phyloP scores from a whole-genome alignment of 176 grass and related monocot species.

The Alloteropsis semialata region DNA sequence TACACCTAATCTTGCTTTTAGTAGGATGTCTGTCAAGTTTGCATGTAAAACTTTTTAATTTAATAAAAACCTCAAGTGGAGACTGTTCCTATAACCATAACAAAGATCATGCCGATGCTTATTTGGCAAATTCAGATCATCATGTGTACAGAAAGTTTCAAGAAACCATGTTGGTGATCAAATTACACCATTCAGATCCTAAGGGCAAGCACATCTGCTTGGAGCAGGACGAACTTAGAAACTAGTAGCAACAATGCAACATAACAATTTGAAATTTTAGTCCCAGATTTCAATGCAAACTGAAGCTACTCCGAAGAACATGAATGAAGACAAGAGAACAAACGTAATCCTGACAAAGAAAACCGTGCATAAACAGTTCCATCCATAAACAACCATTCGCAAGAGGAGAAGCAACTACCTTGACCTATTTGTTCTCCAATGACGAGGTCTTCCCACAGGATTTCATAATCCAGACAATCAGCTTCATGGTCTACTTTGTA shows the following conservation, averaged over 20 bases:
- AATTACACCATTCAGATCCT: conserved; percentile 5
- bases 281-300: conserved; percentile 12
- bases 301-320: background rate
- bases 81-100: conserved; percentile 3
- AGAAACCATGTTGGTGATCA: background rate
- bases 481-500: conserved; percentile 83
- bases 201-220: conserved; percentile 9
- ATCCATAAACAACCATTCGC: background rate
- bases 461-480: conserved; percentile 97
- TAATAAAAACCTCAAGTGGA: background rate
- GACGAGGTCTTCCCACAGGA: conserved; percentile 95
- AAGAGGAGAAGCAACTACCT: conserved; percentile 64
- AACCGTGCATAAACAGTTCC: conserved; percentile 11
- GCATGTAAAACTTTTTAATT: background rate
- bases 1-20: background rate
- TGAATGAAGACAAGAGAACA: background rate
- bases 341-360: background rate
- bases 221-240: background rate
- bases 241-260: background rate
- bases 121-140: background rate
- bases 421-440: conserved; percentile 96
- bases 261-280: background rate
- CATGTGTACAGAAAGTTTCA: background rate
- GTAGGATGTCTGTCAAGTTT: conserved; percentile 11
- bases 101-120: background rate